A percentile compares a stretch with the other conserved stretches of the same genome.
phyloP scores from a whole-genome alignment of 2,329 filamentous ascomycete genomes.

The Thermothelomyces thermophilus region DNA sequence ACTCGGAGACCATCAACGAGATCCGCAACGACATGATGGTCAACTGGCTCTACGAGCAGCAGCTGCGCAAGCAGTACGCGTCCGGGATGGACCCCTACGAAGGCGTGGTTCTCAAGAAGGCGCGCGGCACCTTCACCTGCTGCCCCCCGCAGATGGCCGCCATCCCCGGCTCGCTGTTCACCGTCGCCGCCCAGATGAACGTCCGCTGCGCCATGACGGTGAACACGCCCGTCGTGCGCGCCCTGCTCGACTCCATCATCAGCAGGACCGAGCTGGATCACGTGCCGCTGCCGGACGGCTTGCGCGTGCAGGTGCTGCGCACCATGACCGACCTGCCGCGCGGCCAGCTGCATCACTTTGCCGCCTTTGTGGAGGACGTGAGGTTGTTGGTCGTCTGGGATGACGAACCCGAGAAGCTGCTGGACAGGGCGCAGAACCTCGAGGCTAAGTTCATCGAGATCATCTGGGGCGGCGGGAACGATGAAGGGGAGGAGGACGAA shows the following conservation, averaged over 20 bases:
- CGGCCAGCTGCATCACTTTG: slow-evolving; percentile 72
- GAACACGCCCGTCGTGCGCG: slow-evolving; percentile 56
- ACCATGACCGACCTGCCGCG: slow-evolving; percentile 63
- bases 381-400: slow-evolving; percentile 74
- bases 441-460: slow-evolving; percentile 71
- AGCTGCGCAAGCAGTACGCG: slow-evolving; percentile 44
- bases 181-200: slow-evolving; percentile 34
- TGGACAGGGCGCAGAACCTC: slow-evolving; percentile 50
- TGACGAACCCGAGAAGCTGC: slow-evolving; percentile 56
- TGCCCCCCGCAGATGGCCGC: slow-evolving; percentile 34
- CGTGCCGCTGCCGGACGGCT: slow-evolving; percentile 69
- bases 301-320: slow-evolving; percentile 67
- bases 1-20: slow-evolving; percentile 39
- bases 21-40: slow-evolving; percentile 57
- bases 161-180: slow-evolving; percentile 31
- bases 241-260: slow-evolving; percentile 43
- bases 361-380: slow-evolving; percentile 68
- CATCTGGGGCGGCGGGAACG: slow-evolving; percentile 58
- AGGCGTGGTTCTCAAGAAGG: slow-evolving; percentile 36
- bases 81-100: slow-evolving; percentile 33
- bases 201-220: slow-evolving; percentile 59
- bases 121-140: slow-evolving; percentile 33
- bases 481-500: slow-evolving; percentile 45
- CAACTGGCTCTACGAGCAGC: slow-evolving; percentile 56
- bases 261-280: slow-evolving; percentile 41